phyloP scores from a whole-genome alignment of 768 basidiomycete genomes.

The Leccinum disarticulatum region DNA sequence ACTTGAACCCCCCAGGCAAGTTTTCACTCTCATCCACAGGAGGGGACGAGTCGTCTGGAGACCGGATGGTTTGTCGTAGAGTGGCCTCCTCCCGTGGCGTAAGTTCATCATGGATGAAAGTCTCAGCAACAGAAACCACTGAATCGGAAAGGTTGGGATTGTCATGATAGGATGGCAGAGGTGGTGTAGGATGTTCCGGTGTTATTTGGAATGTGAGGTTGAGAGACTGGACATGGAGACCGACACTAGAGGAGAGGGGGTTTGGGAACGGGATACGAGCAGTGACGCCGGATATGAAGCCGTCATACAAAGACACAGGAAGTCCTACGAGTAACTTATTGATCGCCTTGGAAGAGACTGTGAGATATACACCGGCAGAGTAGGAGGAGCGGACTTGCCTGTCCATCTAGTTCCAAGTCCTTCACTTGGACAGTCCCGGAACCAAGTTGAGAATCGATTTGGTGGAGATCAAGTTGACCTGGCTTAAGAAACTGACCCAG shows the following conservation, averaged over 20 bases:
- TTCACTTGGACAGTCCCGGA: slow-evolving; percentile 86
- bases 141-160: slow-evolving; percentile 65
- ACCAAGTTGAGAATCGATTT: slow-evolving; percentile 92
- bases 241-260: slow-evolving; percentile 70
- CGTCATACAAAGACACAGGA: slow-evolving; percentile 68
- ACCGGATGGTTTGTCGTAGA: slow-evolving; percentile 67
- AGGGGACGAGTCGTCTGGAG: slow-evolving; percentile 35
- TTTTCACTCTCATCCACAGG: slow-evolving; percentile 39
- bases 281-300: slow-evolving; percentile 71
- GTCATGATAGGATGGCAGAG: slow-evolving; percentile 13
- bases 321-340: slow-evolving; percentile 64
- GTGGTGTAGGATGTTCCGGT: slow-evolving; percentile 19
- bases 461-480: slow-evolving; percentile 82
- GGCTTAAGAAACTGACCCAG: slow-evolving; percentile 86
- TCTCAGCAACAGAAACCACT: slow-evolving; percentile 79
- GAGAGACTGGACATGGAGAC: slow-evolving; percentile 66
- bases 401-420: slow-evolving; percentile 74
- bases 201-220: slow-evolving; percentile 62
- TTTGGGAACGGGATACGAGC: slow-evolving; percentile 86
- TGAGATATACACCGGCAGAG: slow-evolving; percentile 15
- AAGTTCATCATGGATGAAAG: slow-evolving; percentile 84
- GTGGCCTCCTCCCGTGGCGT: slow-evolving; percentile 67
- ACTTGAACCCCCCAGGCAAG: slow-evolving; percentile 68
- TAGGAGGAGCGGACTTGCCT: slow-evolving; percentile 47
- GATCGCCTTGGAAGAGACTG: slow-evolving; percentile 57